Percentiles rank a stretch among this genome's conserved stretches.
These are phyloP conservation scores for Vigna angularis DNA, from an alignment of 306 rosid species.

Conservation along the genomic window DNA sequence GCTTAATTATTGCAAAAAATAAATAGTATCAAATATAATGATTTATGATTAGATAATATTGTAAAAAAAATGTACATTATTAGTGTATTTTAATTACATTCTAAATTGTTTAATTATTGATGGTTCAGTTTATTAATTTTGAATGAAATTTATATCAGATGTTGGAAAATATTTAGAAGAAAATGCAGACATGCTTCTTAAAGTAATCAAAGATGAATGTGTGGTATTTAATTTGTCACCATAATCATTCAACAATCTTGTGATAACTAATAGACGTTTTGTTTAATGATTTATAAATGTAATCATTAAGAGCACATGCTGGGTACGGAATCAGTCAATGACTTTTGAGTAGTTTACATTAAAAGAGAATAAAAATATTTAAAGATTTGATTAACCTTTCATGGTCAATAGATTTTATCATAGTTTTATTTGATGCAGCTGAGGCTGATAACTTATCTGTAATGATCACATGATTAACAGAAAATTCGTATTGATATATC, in stretches of 20 bases:
- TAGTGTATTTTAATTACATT: too few species aligned
- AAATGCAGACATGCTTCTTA: neutral
- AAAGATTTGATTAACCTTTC: neutral
- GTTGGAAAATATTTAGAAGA: neutral
- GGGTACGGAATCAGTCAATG: slow-evolving; percentile 16
- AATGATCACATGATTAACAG: slow-evolving; percentile 23
- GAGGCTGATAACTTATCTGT: neutral
- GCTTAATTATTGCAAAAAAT: too few species aligned
- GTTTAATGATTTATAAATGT: slow-evolving; percentile 25
- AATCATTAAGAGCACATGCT: slow-evolving; percentile 40
- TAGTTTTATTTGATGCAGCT: neutral
- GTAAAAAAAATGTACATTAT: too few species aligned
- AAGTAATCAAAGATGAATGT: neutral
- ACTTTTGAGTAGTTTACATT: neutral
- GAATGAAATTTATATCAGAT: neutral
- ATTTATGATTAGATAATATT: too few species aligned
- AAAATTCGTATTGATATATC: neutral
- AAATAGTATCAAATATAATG: too few species aligned
- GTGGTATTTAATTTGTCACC: neutral
- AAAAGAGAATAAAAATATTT: neutral
- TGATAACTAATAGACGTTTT: slow-evolving; percentile 37
- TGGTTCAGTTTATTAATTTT: too few species aligned
- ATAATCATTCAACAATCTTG: slow-evolving; percentile 29
- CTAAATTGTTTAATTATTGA: too few species aligned
- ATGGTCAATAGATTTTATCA: slow-evolving; percentile 3